phyloP scores from a whole-genome alignment of 2,329 filamentous ascomycete species.

The Pyricularia pennisetigena region DNA sequence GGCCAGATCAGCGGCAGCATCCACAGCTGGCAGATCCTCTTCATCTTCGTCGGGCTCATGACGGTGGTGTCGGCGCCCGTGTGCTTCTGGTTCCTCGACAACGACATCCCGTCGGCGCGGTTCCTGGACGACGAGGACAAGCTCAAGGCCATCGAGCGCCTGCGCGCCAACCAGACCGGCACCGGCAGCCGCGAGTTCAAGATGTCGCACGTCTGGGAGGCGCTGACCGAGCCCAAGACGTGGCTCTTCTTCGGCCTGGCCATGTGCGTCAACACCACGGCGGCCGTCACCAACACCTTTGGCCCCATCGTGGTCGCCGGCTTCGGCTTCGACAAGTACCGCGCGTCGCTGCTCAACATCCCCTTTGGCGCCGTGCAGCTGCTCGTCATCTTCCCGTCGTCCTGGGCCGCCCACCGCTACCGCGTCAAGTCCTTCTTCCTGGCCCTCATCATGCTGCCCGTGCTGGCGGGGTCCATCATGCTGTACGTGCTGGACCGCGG shows the following conservation, averaged over 20 bases:
- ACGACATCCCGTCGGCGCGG: slow-evolving; percentile 43
- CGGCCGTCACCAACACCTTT: slow-evolving; percentile 53
- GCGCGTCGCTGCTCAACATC: slow-evolving; percentile 53
- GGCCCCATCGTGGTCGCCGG: slow-evolving; percentile 53
- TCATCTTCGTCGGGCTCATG: slow-evolving; percentile 50
- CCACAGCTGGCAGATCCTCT: slow-evolving; percentile 38
- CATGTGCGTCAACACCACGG: slow-evolving; percentile 54
- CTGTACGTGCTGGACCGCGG: slow-evolving; percentile 41
- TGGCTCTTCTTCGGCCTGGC: slow-evolving; percentile 52
- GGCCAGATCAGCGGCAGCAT: slow-evolving; percentile 34
- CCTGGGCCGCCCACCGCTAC: slow-evolving; percentile 46
- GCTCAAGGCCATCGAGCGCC: slow-evolving; percentile 57
- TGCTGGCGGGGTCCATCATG: slow-evolving; percentile 49
- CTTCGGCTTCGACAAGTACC: slow-evolving; percentile 48
- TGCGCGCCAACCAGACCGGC: slow-evolving; percentile 67
- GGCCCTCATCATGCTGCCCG: slow-evolving; percentile 42
- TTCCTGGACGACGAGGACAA: slow-evolving; percentile 57
- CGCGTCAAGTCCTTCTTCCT: slow-evolving; percentile 48
- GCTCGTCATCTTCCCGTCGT: slow-evolving; percentile 46
- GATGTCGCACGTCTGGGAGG: slow-evolving; percentile 50
- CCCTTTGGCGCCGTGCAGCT: slow-evolving; percentile 56
- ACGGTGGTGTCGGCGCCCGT: slow-evolving; percentile 49
- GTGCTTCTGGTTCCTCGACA: slow-evolving; percentile 50
- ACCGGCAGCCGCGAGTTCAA: slow-evolving; percentile 63
- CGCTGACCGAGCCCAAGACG: slow-evolving; percentile 36